These are phyloP conservation scores for Claviceps capensis DNA, from an alignment of 2,329 filamentous ascomycete genomes.

Conservation along the genomic window DNA sequence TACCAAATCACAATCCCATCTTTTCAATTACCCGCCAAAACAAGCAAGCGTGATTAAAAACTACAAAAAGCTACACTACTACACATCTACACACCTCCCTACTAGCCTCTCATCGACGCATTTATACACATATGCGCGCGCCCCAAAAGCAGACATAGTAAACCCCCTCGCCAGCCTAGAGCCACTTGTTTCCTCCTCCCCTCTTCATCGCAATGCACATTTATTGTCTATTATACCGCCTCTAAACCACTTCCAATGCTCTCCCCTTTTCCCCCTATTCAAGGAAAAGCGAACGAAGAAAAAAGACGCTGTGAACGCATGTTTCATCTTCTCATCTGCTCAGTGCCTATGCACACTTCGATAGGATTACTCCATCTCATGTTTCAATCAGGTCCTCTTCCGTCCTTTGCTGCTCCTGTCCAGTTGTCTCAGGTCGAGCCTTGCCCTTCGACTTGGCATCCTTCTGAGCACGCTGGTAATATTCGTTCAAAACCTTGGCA, in stretches of 20 bases:
- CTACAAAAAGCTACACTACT: neutral
- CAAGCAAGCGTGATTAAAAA: neutral
- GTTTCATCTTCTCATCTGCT: neutral
- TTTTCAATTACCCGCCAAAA: neutral
- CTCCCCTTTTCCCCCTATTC: neutral
- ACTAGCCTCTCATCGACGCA: neutral
- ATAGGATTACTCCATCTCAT: slow-evolving; percentile 15
- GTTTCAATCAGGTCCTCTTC: slow-evolving; percentile 50
- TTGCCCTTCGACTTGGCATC: slow-evolving; percentile 51
- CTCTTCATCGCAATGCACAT: neutral
- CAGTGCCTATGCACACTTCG: neutral
- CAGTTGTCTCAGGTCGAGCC: slow-evolving; percentile 30
- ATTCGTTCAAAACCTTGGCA: slow-evolving; percentile 70
- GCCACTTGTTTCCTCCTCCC: neutral
- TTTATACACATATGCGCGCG: neutral
- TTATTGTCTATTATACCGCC: slow-evolving; percentile 1
- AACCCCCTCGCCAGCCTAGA: neutral
- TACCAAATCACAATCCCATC: neutral
- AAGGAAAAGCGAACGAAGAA: neutral
- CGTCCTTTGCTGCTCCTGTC: slow-evolving; percentile 26
- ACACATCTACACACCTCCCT: neutral
- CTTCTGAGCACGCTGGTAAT: slow-evolving; percentile 56
- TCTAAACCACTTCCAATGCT: neutral
- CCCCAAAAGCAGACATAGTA: neutral
- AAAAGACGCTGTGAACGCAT: neutral